Evolutionary conservation across 768 basidiomycete species (phyloP), one percentile per base, ranked within the genome.

Genomic region (Lactarius sp.): DNA sequence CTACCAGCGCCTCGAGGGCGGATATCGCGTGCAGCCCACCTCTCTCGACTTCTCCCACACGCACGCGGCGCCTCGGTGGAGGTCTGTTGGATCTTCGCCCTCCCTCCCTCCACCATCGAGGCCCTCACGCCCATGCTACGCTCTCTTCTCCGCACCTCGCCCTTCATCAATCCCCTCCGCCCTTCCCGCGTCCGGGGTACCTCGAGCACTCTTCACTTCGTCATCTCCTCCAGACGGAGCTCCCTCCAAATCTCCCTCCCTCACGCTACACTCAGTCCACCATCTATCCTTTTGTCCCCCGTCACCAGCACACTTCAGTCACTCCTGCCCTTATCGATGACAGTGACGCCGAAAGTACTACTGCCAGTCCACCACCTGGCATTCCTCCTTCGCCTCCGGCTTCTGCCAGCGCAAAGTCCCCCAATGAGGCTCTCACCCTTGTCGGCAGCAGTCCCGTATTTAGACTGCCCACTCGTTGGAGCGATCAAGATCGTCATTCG

Each of bases 381-480:
- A 70, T 44, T 66, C 70, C 39, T 55, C 41, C 61, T 5, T 56
- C 47, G 52, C 59, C 54, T 37, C 66, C 55, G 34, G 42, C 44
- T 44, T 58, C 54, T 42, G 60, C 55, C 46, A 58, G 56, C 31
- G 59, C 54, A 39, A 61, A 1, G 67, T 63, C 55, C 64, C 70
- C 57, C 10, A 58, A 18, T 3, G 65, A 66, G 39, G 22, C 49
- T 18, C 59, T 60, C 51, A 52, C 61, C 18, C 68, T 69, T 18
- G 59, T 70, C 36, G 64, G 69, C 16, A 65, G 67, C 33, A 67
- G 66, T 42, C 71, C 72, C 49, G 71, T 80, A 16, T 75, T 90
- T 66, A 76, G 79, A 62, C 73, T 94, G 22, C 92, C 92, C 20
- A 88, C 88, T 3, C 81, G 88, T 46, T 93, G 90, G 92, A 87